These are phyloP conservation scores for Clitoria ternatea DNA, from an alignment of 306 rosid species.

Conservation along the genomic window DNA sequence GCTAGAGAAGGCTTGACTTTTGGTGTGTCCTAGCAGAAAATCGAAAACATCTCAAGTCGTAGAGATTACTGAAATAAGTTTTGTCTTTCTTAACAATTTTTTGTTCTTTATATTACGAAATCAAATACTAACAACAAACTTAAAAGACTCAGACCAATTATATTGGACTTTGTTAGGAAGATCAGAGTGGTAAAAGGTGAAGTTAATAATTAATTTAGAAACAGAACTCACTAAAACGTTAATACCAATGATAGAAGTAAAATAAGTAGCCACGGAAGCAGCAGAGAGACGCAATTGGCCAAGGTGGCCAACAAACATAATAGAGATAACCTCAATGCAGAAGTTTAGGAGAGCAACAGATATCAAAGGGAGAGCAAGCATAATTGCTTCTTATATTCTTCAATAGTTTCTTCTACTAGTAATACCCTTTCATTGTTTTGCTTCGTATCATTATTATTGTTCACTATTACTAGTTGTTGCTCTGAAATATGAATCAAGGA, in stretches of 20 bases:
- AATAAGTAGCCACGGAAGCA: slow-evolving; percentile 68
- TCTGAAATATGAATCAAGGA: slow-evolving; percentile 35
- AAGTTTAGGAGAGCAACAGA: slow-evolving; percentile 40
- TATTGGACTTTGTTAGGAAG: too few species aligned
- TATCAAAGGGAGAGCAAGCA: slow-evolving; percentile 63
- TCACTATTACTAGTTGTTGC: slow-evolving; percentile 9
- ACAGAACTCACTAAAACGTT: slow-evolving; percentile 48
- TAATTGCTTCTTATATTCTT: slow-evolving; percentile 66
- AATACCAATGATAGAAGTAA: slow-evolving; percentile 60
- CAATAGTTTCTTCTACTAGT: slow-evolving; percentile 9
- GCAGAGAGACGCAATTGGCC: slow-evolving; percentile 55
- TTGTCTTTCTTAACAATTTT: too few species aligned
- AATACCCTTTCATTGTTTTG: background rate
- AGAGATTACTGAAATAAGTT: too few species aligned
- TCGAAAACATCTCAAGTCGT: too few species aligned
- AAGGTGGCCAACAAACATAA: slow-evolving; percentile 73
- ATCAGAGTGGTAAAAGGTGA: background rate
- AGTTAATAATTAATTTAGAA: background rate
- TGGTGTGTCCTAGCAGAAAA: too few species aligned
- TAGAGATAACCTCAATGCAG: slow-evolving; percentile 49
- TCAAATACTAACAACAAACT: too few species aligned
- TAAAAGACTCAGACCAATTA: too few species aligned
- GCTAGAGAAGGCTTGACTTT: too few species aligned
- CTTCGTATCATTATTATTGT: background rate
- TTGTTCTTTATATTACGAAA: too few species aligned